These are phyloP conservation scores for Cinnamomum chago DNA, from an alignment of 164 flowering plant species.

Conservation along the genomic window DNA sequence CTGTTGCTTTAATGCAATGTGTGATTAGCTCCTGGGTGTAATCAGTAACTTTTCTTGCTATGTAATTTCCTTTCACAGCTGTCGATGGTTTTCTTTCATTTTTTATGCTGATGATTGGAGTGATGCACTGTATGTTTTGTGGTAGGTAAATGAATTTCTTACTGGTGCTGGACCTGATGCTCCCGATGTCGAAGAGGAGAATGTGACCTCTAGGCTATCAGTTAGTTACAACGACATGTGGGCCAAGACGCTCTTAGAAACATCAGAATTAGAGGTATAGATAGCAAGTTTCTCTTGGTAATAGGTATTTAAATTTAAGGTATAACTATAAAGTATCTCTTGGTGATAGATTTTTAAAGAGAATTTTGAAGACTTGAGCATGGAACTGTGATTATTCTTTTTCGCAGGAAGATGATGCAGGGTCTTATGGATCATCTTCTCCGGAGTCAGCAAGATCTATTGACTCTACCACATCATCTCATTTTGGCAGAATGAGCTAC, in stretches of 20 bases:
- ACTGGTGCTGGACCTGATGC: conserved; percentile 98
- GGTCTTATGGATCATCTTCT: conserved; percentile 90
- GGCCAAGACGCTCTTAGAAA: conserved; percentile 93
- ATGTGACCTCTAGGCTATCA: conserved; percentile 68
- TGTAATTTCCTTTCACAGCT: too few relatives aligned
- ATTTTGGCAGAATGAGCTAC: conserved; percentile 95
- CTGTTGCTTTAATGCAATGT: too few relatives aligned
- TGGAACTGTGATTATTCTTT: not conserved
- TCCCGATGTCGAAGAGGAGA: conserved; percentile 96
- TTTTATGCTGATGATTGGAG: too few relatives aligned
- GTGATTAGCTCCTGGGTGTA: too few relatives aligned
- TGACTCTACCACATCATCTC: conserved; percentile 94
- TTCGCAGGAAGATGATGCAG: conserved; percentile 78
- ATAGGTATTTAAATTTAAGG: conserved; percentile 43
- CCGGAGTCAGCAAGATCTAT: conserved; percentile 92
- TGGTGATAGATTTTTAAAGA: not conserved
- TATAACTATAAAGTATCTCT: conserved; percentile 15
- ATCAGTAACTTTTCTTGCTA: too few relatives aligned
- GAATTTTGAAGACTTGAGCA: not conserved
- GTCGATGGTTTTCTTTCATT: too few relatives aligned
- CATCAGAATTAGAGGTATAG: conserved; percentile 72
- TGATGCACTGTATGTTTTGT: not conserved
- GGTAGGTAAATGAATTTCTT: conserved; percentile 90
- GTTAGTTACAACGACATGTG: conserved; percentile 97
- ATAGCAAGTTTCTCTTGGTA: not conserved